Conservation (phyloP, 169 alveolate genomes). For the Perkinsus chesapeaki region DNA sequence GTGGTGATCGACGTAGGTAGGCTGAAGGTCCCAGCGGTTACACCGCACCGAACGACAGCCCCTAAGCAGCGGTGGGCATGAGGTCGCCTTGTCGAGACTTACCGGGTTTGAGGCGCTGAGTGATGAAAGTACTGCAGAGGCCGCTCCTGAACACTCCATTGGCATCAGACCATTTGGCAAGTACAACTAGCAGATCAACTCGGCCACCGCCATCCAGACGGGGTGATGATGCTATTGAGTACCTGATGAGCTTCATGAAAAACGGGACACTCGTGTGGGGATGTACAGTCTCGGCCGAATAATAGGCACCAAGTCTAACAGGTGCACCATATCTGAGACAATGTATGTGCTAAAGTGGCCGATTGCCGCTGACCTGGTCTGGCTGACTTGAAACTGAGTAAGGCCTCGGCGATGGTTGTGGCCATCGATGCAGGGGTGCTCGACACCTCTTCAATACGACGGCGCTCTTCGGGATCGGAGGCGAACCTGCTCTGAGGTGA, state of each 20-base stretch:
- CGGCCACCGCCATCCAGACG: slow-evolving; percentile 17
- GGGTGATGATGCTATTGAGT: slow-evolving; percentile 36
- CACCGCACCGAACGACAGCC: slow-evolving; percentile 8
- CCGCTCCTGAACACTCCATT: neutral
- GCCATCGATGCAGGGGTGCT: neutral
- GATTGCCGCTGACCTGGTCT: slow-evolving; percentile 5
- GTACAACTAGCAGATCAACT: neutral
- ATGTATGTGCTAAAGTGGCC: neutral
- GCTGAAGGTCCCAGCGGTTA: slow-evolving; percentile 39
- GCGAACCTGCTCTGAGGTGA: slow-evolving; percentile 12
- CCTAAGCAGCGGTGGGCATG: neutral
- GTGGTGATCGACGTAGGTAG: slow-evolving; percentile 35
- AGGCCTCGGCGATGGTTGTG: neutral
- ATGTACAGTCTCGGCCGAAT: slow-evolving; percentile 19
- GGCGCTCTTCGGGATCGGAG: slow-evolving; percentile 20
- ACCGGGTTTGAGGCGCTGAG: neutral
- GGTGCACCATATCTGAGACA: slow-evolving; percentile 15
- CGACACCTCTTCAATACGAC: neutral
- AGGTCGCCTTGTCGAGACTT: neutral
- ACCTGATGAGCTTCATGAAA: neutral
- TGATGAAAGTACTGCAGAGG: slow-evolving; percentile 28
- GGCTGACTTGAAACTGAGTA: slow-evolving; percentile 16
- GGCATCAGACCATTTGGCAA: neutral
- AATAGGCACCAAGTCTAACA: slow-evolving; percentile 24
- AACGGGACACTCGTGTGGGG: neutral